These are phyloP conservation scores for Panus rudis DNA, from an alignment of 768 basidiomycete species.

Conservation along the genomic window DNA sequence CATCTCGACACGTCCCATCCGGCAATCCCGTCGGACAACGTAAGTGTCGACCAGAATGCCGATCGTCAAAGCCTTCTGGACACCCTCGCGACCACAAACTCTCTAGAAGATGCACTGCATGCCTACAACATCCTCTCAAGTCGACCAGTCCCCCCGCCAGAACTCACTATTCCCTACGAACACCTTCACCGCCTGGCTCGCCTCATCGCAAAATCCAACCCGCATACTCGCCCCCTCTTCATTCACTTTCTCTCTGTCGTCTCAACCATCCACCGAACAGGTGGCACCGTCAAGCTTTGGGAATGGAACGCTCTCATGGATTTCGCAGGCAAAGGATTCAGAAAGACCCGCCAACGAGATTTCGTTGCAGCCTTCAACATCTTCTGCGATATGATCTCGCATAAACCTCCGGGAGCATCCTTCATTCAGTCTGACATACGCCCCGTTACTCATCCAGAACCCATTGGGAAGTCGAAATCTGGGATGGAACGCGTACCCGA, in stretches of 20 bases:
- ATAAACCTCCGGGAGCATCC: conserved; percentile 34
- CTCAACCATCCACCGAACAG: conserved; percentile 45
- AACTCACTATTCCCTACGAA: conserved; percentile 22
- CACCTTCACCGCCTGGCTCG: conserved; percentile 58
- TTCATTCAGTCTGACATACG: not conserved
- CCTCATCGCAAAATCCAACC: conserved; percentile 45
- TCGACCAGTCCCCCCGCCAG: conserved; percentile 7
- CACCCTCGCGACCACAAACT: conserved; percentile 27
- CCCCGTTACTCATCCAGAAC: not conserved
- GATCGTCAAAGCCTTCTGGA: conserved; percentile 15
- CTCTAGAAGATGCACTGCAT: conserved; percentile 32
- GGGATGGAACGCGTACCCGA: conserved; percentile 36
- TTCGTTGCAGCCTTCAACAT: conserved; percentile 55
- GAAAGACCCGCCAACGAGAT: conserved; percentile 49
- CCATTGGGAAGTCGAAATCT: not conserved
- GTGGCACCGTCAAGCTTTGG: conserved; percentile 48
- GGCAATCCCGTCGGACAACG: too few relatives aligned
- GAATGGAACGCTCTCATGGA: conserved; percentile 77
- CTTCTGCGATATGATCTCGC: conserved; percentile 51
- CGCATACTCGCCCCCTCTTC: conserved; percentile 54
- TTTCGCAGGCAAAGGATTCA: conserved; percentile 57
- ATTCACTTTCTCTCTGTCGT: conserved; percentile 65
- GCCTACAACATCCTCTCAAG: conserved; percentile 33
- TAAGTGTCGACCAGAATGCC: not conserved
- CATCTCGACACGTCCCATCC: too few relatives aligned